Evolutionary conservation across 2,329 filamentous ascomycete species (phyloP).

Genomic region (Achaetomium macrosporum): DNA sequence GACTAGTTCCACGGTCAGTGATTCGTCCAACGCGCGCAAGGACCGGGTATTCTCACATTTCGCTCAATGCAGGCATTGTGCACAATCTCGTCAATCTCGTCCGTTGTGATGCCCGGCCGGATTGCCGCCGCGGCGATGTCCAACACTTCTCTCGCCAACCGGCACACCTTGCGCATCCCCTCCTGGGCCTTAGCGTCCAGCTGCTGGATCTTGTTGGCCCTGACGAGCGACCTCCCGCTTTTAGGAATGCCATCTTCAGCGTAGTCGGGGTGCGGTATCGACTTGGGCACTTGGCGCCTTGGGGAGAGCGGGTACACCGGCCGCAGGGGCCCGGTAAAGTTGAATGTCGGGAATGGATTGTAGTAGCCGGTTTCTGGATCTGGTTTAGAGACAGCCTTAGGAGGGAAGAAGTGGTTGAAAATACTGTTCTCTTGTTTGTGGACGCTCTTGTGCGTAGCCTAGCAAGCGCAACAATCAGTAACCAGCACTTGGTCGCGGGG

Average conservation of each 20-base stretch:
- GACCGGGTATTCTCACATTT: conserved; percentile 54
- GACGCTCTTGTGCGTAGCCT: conserved; percentile 76
- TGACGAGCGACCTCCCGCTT: conserved; percentile 54
- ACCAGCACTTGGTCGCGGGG: background rate
- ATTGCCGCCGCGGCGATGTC: conserved; percentile 82
- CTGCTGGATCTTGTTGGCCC: conserved; percentile 68
- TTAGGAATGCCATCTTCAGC: conserved; percentile 72
- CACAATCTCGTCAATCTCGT: conserved; percentile 89
- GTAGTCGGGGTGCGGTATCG: conserved; percentile 82
- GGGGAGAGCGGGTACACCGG: conserved; percentile 82
- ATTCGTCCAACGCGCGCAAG: background rate
- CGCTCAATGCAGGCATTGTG: conserved; percentile 93
- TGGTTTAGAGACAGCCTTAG: conserved; percentile 83
- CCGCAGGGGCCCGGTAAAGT: conserved; percentile 73
- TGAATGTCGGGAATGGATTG: conserved; percentile 88
- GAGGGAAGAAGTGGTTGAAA: conserved; percentile 67
- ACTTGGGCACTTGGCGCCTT: conserved; percentile 66
- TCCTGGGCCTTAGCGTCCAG: conserved; percentile 75
- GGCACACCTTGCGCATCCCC: conserved; percentile 89
- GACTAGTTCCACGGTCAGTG: conserved; percentile 18
- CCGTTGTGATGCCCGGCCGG: conserved; percentile 89
- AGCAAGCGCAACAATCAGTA: conserved; percentile 22
- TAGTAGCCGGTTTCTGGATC: conserved; percentile 83
- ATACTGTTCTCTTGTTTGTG: conserved; percentile 76
- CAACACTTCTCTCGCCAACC: conserved; percentile 80